These are phyloP conservation scores for Physocladia obscura DNA, from an alignment of 192 early-diverging fungal species.

Conservation along the genomic window DNA sequence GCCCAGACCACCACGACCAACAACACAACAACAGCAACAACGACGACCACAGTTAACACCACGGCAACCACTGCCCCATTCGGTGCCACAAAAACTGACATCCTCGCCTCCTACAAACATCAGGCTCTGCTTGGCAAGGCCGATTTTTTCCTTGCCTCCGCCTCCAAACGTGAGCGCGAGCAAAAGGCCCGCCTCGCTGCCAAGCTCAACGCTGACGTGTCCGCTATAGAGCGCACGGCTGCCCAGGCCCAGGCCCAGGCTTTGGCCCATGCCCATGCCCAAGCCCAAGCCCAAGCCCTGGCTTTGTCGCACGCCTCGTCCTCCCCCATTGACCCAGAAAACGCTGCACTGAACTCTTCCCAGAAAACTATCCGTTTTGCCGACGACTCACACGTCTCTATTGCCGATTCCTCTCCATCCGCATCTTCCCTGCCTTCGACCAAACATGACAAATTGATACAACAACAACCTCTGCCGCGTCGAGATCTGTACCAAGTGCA, in stretches of 20 bases:
- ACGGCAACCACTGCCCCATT: background rate
- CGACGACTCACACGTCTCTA: background rate
- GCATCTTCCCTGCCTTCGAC: background rate
- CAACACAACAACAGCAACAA: background rate
- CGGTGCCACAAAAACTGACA: background rate
- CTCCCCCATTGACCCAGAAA: background rate
- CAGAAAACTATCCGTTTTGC: conserved; percentile 10
- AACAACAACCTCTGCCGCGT: too few species aligned
- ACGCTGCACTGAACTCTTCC: too few species aligned
- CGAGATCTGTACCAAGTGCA: too few species aligned
- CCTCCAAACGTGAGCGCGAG: conserved; percentile 10
- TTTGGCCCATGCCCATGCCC: background rate
- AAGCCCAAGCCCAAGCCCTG: background rate
- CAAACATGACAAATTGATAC: too few species aligned
- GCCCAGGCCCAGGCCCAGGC: background rate
- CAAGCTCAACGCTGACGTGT: background rate
- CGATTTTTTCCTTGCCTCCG: conserved; percentile 30
- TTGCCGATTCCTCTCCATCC: background rate
- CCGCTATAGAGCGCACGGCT: too few species aligned
- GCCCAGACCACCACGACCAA: background rate
- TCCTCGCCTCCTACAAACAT: background rate
- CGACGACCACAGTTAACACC: too few species aligned
- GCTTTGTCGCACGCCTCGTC: background rate
- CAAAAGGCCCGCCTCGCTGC: background rate
- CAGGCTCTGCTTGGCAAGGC: conserved; percentile 17